Conservation (phyloP, 2,329 filamentous ascomycete species). For the Aurifilum marmelostoma region DNA sequence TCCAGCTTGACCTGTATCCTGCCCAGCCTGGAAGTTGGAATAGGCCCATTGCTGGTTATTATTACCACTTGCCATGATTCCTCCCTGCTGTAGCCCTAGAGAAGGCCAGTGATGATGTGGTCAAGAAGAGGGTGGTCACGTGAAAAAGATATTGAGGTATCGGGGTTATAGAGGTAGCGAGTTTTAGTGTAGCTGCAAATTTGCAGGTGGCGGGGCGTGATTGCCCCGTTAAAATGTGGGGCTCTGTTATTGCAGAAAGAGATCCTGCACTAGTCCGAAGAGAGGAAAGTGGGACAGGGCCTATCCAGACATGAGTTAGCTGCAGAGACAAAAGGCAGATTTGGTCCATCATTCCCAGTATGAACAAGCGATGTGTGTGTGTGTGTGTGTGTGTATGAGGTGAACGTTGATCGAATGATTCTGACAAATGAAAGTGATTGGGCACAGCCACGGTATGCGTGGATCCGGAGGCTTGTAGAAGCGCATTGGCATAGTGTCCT, state of each 20-base stretch:
- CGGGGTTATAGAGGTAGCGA: neutral
- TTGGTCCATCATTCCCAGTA: conserved; percentile 2
- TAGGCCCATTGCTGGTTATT: conserved; percentile 29
- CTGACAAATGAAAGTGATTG: neutral
- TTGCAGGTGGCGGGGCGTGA: conserved; percentile 19
- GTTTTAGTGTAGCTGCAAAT: neutral
- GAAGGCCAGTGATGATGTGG: neutral
- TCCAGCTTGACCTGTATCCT: conserved; percentile 22
- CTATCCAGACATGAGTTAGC: conserved; percentile 26
- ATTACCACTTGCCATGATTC: conserved; percentile 26
- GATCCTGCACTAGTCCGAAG: conserved; percentile 16
- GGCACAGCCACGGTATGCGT: neutral
- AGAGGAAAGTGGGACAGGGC: conserved; percentile 1
- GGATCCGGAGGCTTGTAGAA: neutral
- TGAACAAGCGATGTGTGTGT: neutral
- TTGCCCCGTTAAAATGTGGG: neutral
- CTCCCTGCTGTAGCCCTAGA: neutral
- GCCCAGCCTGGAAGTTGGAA: conserved; percentile 24
- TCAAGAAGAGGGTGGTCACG: conserved; percentile 17
- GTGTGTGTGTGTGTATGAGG: neutral
- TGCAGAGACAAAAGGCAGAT: conserved; percentile 14
- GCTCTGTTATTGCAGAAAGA: conserved; percentile 6
- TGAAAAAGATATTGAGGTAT: conserved; percentile 6
- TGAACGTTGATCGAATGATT: neutral
- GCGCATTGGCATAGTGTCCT: neutral